Evolutionary conservation across 306 rosid genomes (phyloP).

Genomic region (Quercus parvula): DNA sequence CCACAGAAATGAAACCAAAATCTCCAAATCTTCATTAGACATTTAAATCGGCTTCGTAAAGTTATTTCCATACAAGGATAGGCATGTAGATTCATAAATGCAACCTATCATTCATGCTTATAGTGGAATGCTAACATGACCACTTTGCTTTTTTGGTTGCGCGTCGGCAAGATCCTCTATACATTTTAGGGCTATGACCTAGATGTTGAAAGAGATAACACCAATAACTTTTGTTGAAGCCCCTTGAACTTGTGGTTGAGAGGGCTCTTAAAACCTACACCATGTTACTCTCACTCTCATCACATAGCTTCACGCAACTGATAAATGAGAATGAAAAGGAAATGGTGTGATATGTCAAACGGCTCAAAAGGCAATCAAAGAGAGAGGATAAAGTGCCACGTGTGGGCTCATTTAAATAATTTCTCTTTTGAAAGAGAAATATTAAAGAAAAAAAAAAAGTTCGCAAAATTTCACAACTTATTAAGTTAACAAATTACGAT

Average conservation of each 20-base stretch:
- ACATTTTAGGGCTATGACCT: slow-evolving; percentile 28
- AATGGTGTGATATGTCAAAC: slow-evolving; percentile 5
- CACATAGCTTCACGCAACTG: slow-evolving; percentile 54
- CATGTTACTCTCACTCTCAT: slow-evolving; percentile 25
- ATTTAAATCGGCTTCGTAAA: neutral
- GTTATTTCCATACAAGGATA: neutral
- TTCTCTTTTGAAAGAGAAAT: too few species aligned
- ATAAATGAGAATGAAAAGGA: slow-evolving; percentile 25
- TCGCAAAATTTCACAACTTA: too few species aligned
- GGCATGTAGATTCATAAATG: neutral
- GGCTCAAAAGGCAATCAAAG: neutral
- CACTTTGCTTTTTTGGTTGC: slow-evolving; percentile 32
- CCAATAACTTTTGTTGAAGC: neutral
- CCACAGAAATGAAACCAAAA: neutral
- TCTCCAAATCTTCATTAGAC: neutral
- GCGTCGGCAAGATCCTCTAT: slow-evolving; percentile 36
- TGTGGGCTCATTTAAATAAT: too few species aligned
- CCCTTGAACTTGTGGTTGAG: slow-evolving; percentile 25
- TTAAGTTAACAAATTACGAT: too few species aligned
- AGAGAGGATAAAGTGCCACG: neutral
- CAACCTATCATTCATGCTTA: slow-evolving; percentile 13
- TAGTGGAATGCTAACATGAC: slow-evolving; percentile 34
- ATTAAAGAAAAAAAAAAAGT: too few species aligned
- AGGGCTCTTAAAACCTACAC: slow-evolving; percentile 14
- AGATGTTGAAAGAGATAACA: neutral